These are phyloP conservation scores for Chlorella variabilis DNA, from an alignment of 163 green algal species.

Conservation along the genomic window DNA sequence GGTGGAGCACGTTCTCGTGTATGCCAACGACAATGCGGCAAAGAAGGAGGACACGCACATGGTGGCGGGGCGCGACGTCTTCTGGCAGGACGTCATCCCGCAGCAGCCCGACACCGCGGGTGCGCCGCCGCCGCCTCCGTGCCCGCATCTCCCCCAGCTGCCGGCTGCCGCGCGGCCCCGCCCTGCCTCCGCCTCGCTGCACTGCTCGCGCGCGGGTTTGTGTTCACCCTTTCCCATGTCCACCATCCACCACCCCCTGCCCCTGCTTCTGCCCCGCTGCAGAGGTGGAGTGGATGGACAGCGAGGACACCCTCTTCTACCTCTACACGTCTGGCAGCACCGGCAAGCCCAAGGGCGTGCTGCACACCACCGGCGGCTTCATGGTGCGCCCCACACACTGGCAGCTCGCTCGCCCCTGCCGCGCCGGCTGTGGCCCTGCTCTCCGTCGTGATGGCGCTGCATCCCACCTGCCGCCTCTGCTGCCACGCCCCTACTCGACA, in stretches of 20 bases:
- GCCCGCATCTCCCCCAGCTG: too few relatives aligned
- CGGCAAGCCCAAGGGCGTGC: conserved; percentile 98
- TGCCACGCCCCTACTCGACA: neutral
- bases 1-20: conserved; percentile 69
- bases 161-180: neutral
- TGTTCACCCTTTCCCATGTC: too few relatives aligned
- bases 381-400: neutral
- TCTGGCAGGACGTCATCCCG: conserved; percentile 79
- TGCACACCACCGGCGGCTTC: conserved; percentile 88
- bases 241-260: too few relatives aligned
- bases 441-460: too few relatives aligned
- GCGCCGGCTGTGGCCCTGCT: too few relatives aligned
- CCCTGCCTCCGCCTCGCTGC: too few relatives aligned
- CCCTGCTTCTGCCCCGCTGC: neutral
- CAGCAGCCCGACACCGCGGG: conserved; percentile 45
- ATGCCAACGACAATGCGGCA: conserved; percentile 62
- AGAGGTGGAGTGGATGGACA: conserved; percentile 88
- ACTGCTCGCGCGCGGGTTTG: too few relatives aligned
- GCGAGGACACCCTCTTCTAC: conserved; percentile 81
- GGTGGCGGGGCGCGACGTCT: conserved; percentile 72
- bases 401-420: too few relatives aligned
- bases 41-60: conserved; percentile 41
- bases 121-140: neutral
- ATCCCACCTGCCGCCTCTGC: neutral
- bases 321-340: conserved; percentile 92